phyloP scores from a whole-genome alignment of 768 basidiomycete species.

The Tephrocybe sp. region DNA sequence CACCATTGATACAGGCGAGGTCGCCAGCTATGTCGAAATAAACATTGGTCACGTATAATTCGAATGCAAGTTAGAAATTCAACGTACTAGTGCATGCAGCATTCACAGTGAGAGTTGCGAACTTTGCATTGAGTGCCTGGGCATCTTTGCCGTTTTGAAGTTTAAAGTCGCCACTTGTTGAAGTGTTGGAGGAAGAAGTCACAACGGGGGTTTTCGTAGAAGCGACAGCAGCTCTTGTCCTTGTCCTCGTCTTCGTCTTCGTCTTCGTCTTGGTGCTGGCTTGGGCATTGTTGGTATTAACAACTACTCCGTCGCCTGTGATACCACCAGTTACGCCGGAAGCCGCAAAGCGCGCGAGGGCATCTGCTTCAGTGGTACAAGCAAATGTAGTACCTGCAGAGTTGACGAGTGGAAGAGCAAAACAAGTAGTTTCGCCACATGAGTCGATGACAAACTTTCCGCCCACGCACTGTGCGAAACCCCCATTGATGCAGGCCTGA shows the following conservation, averaged over 20 bases:
- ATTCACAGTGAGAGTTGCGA: conserved; percentile 40
- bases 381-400: conserved; percentile 39
- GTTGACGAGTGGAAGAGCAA: conserved; percentile 44
- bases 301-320: conserved; percentile 12
- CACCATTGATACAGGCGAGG: conserved; percentile 41
- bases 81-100: conserved; percentile 42
- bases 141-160: conserved; percentile 49
- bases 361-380: conserved; percentile 37
- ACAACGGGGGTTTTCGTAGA: conserved; percentile 18
- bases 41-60: conserved; percentile 13
- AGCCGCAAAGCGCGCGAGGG: conserved; percentile 31
- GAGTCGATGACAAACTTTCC: conserved; percentile 33
- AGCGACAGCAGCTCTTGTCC: not conserved
- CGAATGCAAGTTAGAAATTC: not conserved
- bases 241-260: not conserved
- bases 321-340: conserved; percentile 32
- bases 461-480: conserved; percentile 49
- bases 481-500: conserved; percentile 39
- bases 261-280: not conserved
- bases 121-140: conserved; percentile 50
- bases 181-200: conserved; percentile 4
- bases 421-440: conserved; percentile 30
- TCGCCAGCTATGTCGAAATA: conserved; percentile 33
- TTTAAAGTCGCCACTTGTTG: conserved; percentile 28
- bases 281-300: not conserved